Evolutionary conservation across 2,329 filamentous ascomycete genomes (phyloP).

Genomic region (Neonectria hederae): DNA sequence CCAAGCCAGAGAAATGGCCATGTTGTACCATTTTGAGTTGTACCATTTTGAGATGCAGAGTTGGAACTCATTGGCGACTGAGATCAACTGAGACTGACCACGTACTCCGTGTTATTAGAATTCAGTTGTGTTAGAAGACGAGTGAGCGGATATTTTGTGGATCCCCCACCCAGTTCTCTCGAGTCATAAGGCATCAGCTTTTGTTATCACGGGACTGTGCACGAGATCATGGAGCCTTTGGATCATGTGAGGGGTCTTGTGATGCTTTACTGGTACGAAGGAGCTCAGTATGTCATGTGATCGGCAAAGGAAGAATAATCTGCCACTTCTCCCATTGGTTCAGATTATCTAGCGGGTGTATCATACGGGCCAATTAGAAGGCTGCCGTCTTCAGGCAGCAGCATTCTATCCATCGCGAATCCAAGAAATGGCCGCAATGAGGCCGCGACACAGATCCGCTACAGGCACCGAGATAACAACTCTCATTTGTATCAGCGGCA

Average conservation of each 20-base stretch:
- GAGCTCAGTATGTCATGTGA: neutral
- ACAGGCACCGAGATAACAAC: slow-evolving; percentile 44
- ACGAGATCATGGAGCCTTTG: neutral
- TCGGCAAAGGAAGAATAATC: slow-evolving; percentile 9
- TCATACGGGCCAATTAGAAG: slow-evolving; percentile 26
- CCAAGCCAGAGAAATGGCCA: neutral
- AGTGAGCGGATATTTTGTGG: slow-evolving; percentile 15
- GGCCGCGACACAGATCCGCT: slow-evolving; percentile 43
- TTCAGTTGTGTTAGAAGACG: slow-evolving; percentile 5
- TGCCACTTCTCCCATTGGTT: neutral
- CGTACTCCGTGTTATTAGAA: neutral
- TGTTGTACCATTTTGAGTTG: neutral
- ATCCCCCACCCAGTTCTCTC: neutral
- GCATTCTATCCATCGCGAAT: slow-evolving; percentile 33
- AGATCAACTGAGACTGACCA: no score
- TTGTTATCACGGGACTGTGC: slow-evolving; percentile 2
- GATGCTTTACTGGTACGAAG: neutral
- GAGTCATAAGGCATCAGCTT: slow-evolving; percentile 4
- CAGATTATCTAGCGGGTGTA: neutral
- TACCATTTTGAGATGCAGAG: no score
- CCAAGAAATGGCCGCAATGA: slow-evolving; percentile 40
- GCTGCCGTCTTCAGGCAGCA: slow-evolving; percentile 40
- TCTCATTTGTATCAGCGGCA: slow-evolving; percentile 30
- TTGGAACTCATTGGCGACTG: neutral
- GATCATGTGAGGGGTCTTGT: slow-evolving; percentile 14